phyloP scores from a whole-genome alignment of 2,329 filamentous ascomycete species.

The Ophiostoma sp. region DNA sequence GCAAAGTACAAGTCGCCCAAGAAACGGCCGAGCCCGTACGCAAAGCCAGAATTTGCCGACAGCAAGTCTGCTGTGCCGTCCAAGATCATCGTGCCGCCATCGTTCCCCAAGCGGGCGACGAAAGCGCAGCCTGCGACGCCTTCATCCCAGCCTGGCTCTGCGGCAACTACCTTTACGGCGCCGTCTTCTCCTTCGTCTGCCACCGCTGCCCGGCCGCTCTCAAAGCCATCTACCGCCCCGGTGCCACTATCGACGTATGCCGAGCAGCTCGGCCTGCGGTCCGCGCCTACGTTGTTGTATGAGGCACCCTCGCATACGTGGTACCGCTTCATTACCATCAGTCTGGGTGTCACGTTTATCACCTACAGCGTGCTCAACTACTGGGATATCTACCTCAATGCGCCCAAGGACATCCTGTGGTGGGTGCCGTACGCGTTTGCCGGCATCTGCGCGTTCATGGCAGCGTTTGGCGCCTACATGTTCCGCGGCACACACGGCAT shows the following conservation, averaged over 20 bases:
- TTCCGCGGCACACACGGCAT: conserved; percentile 53
- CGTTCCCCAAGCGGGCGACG: not conserved
- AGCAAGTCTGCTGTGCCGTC: not conserved
- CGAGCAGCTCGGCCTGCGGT: conserved; percentile 50
- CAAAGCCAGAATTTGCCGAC: not conserved
- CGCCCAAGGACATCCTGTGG: conserved; percentile 46
- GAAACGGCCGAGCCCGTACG: not conserved
- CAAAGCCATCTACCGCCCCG: not conserved
- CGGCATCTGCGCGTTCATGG: conserved; percentile 55
- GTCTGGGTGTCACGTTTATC: conserved; percentile 49
- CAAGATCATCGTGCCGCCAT: not conserved
- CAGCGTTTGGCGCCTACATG: conserved; percentile 54
- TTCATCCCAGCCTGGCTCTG: too few species aligned
- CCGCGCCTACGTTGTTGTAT: conserved; percentile 57
- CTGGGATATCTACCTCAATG: conserved; percentile 44
- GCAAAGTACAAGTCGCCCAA: conserved; percentile 8
- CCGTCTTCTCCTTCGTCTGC: too few species aligned
- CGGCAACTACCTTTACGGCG: too few species aligned
- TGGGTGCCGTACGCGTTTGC: conserved; percentile 56
- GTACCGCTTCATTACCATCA: conserved; percentile 57
- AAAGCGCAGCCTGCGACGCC: not conserved
- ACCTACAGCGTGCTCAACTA: conserved; percentile 47
- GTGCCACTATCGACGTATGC: conserved; percentile 36
- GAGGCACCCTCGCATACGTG: conserved; percentile 58
- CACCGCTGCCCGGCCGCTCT: too few species aligned